phyloP scores from a whole-genome alignment of 1,139 yeast genomes.

The Lodderomyces theae region DNA sequence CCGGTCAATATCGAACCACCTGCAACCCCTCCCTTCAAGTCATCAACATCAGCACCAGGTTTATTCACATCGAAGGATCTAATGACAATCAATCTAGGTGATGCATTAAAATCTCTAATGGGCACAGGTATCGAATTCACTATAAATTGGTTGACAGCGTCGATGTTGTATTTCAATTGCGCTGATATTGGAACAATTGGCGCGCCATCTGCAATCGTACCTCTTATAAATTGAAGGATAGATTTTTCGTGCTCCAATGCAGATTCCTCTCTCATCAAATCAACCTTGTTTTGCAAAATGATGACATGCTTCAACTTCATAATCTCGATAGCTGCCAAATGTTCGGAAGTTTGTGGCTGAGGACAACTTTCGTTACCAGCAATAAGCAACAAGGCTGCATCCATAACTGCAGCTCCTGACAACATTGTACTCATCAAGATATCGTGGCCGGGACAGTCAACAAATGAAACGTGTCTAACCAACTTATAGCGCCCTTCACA shows the following conservation, averaged over 20 bases:
- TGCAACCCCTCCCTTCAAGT: constrained; percentile 99
- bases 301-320: constrained; percentile 98
- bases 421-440: constrained; percentile 99
- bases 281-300: constrained; percentile 96
- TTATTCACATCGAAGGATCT: constrained; percentile 98
- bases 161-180: constrained; percentile 96
- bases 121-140: constrained; percentile 97
- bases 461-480: constrained; percentile 95
- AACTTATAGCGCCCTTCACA: constrained; percentile 82
- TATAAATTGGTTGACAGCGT: constrained; percentile 95
- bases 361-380: constrained; percentile 99
- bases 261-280: constrained; percentile 95
- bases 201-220: constrained; percentile 98
- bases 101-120: constrained; percentile 86
- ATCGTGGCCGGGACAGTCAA: constrained; percentile 99
- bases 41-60: constrained; percentile 98
- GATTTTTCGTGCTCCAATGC: constrained; percentile 95
- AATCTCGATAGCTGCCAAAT: constrained; percentile 98
- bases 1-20: constrained; percentile 98
- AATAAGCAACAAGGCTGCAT: constrained; percentile 91
- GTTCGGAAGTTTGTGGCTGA: constrained; percentile 99
- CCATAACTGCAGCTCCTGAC: constrained; percentile 99
- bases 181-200: constrained; percentile 99
- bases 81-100: constrained; percentile 94
- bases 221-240: constrained; percentile 86